Base-by-base conservation (phyloP, 2,329 filamentous ascomycete species). In the Rhinocladiella similis region DNA sequence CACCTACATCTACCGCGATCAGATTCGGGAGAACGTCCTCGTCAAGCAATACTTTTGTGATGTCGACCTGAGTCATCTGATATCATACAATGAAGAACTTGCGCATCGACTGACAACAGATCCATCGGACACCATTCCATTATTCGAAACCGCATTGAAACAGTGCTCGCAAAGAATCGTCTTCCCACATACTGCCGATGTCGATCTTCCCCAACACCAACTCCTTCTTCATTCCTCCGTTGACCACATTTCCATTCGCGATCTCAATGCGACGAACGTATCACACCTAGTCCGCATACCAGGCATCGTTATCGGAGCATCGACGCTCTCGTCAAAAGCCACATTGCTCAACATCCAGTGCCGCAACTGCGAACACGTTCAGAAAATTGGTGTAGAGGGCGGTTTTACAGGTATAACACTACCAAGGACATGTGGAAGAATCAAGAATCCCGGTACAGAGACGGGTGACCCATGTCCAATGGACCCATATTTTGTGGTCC, bases 241-340 rank as follows among this genome's bases (percentile, higher is more conserved):
- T 63, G 88, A 93, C 50, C 87, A 95, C 71, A 91, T 92, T 27
- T 94, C 93, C 0, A 97, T 99, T 66, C 89, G 94, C 63, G 91
- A 97, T 65, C 83, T 99, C 38, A 94, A 95, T 67, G 95, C 94
- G 7, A 88, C 89, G 61, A 93, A 91, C 62, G 95, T 99, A 65
- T 91, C 93, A 4, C 87, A 91, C 65, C 87, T 99, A n/a, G 93
- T 99, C 38, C 86, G 93, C 54, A 96, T 99, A 55, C 94, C 94
- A 1, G 95, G 94, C 49, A 99, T 99, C 63, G 91, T 99, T 57
- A 99, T 99, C 63, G 93, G 94, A 46, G 94, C 94, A 46, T 97
- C 93, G 1, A 96, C 96, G 16, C 88, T 97, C 72, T 96, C 92
- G 1, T 97, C 93, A 12, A 97, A 99, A 78, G 91, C 94, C 4